phyloP scores from a whole-genome alignment of 2,329 filamentous ascomycete genomes.

The Cordyceps pruinosa region DNA sequence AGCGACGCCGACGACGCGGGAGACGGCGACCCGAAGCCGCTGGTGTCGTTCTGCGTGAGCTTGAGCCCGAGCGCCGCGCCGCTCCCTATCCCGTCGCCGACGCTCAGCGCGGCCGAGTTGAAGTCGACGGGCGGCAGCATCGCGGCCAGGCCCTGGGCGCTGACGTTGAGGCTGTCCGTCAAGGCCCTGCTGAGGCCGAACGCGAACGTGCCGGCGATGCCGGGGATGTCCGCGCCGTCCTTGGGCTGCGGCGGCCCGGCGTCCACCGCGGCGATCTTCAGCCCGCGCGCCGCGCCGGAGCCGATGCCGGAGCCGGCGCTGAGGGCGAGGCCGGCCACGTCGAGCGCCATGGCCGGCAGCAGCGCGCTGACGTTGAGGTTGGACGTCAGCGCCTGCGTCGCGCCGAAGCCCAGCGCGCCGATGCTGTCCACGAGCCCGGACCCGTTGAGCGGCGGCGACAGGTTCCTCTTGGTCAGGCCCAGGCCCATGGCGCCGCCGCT shows the following conservation, averaged over 20 bases:
- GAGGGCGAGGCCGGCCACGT: slow-evolving; percentile 6
- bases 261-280: slow-evolving; percentile 13
- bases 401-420: slow-evolving; percentile 23
- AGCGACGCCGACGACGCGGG: not conserved
- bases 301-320: slow-evolving; percentile 11
- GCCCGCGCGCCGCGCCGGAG: slow-evolving; percentile 13
- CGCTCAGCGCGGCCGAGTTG: not conserved
- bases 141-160: not conserved
- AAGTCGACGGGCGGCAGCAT: slow-evolving; percentile 2
- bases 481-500: slow-evolving; percentile 20
- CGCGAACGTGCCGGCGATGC: slow-evolving; percentile 13
- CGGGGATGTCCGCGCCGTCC: slow-evolving; percentile 4
- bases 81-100: not conserved
- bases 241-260: not conserved
- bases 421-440: slow-evolving; percentile 17
- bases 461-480: slow-evolving; percentile 15
- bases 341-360: not conserved
- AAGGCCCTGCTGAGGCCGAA: slow-evolving; percentile 16
- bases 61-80: slow-evolving; percentile 2
- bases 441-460: slow-evolving; percentile 16
- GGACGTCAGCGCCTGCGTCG: slow-evolving; percentile 20
- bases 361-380: slow-evolving; percentile 18
- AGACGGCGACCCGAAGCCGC: not conserved
- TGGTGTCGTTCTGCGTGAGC: not conserved
- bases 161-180: slow-evolving; percentile 12